Evolutionary conservation across 805 yeast genomes (phyloP), one percentile per base, ranked within the genome.

Genomic region (Lachancea cidri): DNA sequence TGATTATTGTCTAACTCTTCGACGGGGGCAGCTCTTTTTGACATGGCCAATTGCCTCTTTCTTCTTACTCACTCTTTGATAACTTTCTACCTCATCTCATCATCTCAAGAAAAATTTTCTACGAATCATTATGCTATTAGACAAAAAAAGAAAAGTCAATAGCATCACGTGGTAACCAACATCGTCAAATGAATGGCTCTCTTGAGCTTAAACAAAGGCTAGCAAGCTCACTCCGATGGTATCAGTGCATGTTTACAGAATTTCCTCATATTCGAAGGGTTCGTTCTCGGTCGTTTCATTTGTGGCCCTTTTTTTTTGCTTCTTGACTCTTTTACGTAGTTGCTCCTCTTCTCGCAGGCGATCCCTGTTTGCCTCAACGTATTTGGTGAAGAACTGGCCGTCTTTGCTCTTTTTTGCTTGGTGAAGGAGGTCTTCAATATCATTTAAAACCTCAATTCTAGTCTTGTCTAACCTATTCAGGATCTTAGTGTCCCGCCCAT

Each of bases 381-480:
- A 53, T 17, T 44, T 34, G 4, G 38, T 33, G 29, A 62, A 47
- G 38, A 43, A 60, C 2, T 51, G 52, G 1, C 52, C 53, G 41
- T 63, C 55, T 37, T 59, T 60, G 4, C 53, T 40, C 44, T 60
- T 61, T 39, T 59, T 63, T 2, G 60, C 64, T 9, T 41, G 45
- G 32, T 57, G 58, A n/a, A 60, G 36, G 3, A 55, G 40, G 9
- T 41, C 40, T 29, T 60, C 66, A 0, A 55, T 53, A 16, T 61
- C 41, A 36, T 65, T 63, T 19, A 65, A 46, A 15, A 69, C 54
- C 53, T 83, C 89, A 1, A 68, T 65, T 46, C 77, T 74, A 4
- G 91, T 81, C 60, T 81, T 83, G 53, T 73, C 76, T 44, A 84
- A 63, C 47, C 79, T 68, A 51, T 82, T 83, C 29, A 85, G 57